phyloP scores from a whole-genome alignment of 2,329 filamentous ascomycete species.

The Arthrobotrys conoides region DNA sequence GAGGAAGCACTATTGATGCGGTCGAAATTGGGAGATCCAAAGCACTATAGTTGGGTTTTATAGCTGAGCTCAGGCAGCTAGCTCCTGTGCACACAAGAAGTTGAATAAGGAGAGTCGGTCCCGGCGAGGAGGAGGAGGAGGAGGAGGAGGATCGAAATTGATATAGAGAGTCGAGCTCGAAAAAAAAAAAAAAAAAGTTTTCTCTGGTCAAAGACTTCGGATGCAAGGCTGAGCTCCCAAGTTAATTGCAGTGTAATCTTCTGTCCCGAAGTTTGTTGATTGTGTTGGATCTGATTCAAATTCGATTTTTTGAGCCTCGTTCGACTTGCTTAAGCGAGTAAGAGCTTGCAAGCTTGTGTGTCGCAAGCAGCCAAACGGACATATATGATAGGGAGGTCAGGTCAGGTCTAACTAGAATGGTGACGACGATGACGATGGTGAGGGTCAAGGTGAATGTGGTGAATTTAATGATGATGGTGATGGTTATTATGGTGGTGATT shows the following conservation, averaged over 20 bases:
- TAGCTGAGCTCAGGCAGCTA: background rate
- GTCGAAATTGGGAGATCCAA: background rate
- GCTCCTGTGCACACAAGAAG: background rate
- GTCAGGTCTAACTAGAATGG: background rate
- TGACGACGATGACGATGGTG: background rate
- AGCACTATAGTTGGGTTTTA: background rate
- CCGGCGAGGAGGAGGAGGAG: too few relatives aligned
- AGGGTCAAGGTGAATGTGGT: background rate
- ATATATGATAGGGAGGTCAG: background rate
- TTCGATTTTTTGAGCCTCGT: conserved; percentile 44
- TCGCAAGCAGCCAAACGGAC: conserved; percentile 13
- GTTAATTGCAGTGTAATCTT: background rate
- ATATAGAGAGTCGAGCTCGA: background rate
- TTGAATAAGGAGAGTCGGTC: background rate
- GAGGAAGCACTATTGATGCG: background rate
- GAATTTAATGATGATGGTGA: too few relatives aligned
- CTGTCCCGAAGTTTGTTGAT: conserved; percentile 31
- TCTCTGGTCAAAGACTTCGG: background rate
- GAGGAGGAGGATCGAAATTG: background rate
- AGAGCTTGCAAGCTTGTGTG: conserved; percentile 20
- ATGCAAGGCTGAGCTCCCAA: conserved; percentile 7
- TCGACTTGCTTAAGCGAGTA: conserved; percentile 56
- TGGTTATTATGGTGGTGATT: too few relatives aligned
- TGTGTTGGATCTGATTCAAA: conserved; percentile 36
- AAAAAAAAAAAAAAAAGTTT: background rate